phyloP scores from a whole-genome alignment of 1,284 basidiomycete genomes.

The Malassezia sympodialis region DNA sequence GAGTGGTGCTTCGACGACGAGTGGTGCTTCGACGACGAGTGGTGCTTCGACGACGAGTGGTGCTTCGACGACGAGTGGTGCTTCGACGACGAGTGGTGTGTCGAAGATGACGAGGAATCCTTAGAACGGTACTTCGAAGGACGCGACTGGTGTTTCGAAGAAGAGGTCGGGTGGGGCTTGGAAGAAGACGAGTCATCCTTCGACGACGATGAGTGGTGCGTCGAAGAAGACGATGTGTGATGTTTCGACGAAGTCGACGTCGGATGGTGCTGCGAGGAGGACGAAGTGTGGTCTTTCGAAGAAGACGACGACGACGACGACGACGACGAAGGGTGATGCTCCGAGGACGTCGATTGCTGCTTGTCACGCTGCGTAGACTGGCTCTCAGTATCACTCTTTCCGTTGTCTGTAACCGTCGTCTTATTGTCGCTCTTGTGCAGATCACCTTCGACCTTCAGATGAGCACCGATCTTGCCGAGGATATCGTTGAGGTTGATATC shows the following conservation, averaged over 20 bases:
- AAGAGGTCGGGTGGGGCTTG: not conserved
- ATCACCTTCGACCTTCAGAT: not conserved
- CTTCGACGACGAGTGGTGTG: not conserved
- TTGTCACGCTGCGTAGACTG: not conserved
- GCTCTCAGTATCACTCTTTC: not conserved
- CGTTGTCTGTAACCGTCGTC: not conserved
- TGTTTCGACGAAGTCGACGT: not conserved
- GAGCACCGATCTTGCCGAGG: slow-evolving; percentile 1
- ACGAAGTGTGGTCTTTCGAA: not conserved
- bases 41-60: not conserved
- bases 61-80: not conserved
- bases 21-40: not conserved
- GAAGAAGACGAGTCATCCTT: not conserved
- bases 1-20: not conserved
- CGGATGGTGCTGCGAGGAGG: not conserved
- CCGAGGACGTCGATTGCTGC: not conserved
- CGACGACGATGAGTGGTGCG: not conserved
- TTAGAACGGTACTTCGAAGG: not conserved
- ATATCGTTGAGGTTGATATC: slow-evolving; percentile 1
- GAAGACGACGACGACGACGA: not conserved
- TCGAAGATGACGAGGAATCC: not conserved
- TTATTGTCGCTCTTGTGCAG: slow-evolving; percentile 3
- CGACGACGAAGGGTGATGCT: not conserved
- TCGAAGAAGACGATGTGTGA: not conserved
- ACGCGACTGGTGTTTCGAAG: not conserved